Base-by-base conservation (phyloP, 2,329 filamentous ascomycete species). In the Sporothrix schenckii region DNA sequence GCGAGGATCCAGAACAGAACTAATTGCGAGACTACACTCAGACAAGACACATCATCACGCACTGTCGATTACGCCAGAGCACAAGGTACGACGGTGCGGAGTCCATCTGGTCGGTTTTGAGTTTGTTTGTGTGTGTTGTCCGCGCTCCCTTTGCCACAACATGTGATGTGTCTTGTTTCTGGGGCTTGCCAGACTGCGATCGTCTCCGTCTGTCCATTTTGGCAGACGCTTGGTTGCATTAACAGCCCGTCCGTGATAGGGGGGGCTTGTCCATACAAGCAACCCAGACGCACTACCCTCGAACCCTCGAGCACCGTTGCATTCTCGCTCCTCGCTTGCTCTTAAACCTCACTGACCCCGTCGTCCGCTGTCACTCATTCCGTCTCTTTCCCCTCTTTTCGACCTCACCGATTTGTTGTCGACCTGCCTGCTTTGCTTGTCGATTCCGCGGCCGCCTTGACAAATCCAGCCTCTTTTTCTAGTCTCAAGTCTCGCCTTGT, bases 211-310 rank as follows among this genome's bases (percentile, higher is more conserved):
- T 30, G 16, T 54, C 41, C 61, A 63, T 49, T 69, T 19, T 52
- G 52, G 30, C 53, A 70, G 50, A 70, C 69, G 49, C 60, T 56
- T 70, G 68, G 60, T 56, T 50, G 53, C 54, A 66, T 67, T 61
- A 50, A 70, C 63, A 30, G 61, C 69, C 27, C 52, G 39, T 39
- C 49, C 47, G 53, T 21, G 52, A 49, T 66, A 66, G 61, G 52
- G 53, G 61, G 44, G 41, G 10, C 41, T 44, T 63, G n/a, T 34
- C 39, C 39, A 63, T 21, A 47, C 58, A 47, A 49, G 16, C 16
- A 66, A 61, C 47, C 63, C 34, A 50, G 63, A 60, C 53, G 34
- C 53, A 60, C 53, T 41, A 44, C 24, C 49, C 69, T 34, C 34
- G 61, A 52, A 69, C 50, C 24, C 44, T 54, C 61, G 61, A 52